Conservation (phyloP, 2,329 filamentous ascomycete species). For the Fusarium begoniae region DNA sequence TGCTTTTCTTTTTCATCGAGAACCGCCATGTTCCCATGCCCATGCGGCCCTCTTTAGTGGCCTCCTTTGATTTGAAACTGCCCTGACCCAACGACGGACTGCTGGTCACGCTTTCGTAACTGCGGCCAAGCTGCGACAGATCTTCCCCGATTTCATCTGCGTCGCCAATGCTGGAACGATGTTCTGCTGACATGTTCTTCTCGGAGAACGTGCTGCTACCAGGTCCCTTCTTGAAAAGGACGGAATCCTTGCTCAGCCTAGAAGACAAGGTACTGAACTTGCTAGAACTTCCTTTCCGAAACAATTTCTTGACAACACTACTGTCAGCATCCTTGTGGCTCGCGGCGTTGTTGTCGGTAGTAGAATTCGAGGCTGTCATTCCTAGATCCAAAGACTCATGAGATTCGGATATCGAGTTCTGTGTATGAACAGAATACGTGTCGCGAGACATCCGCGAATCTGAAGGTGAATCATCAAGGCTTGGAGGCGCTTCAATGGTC, state of each 20-base stretch:
- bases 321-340: constrained; percentile 63
- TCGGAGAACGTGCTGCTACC: constrained; percentile 67
- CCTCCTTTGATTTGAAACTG: constrained; percentile 53
- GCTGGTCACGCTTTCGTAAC: constrained; percentile 65
- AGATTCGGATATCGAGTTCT: constrained; percentile 67
- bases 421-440: constrained; percentile 65
- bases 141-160: constrained; percentile 63
- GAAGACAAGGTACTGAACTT: constrained; percentile 70
- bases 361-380: constrained; percentile 63
- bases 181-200: constrained; percentile 62
- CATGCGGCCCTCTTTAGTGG: constrained; percentile 58
- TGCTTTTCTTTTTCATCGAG: constrained; percentile 69
- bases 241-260: constrained; percentile 62
- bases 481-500: constrained; percentile 50
- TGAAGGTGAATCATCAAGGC: constrained; percentile 58
- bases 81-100: constrained; percentile 65
- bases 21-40: constrained; percentile 64
- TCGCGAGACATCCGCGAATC: constrained; percentile 66
- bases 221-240: constrained; percentile 67
- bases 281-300: constrained; percentile 72
- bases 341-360: constrained; percentile 61
- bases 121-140: constrained; percentile 54
- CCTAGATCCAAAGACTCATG: constrained; percentile 68
- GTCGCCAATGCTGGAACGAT: constrained; percentile 67
- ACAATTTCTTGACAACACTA: constrained; percentile 67